Conservation (phyloP, 2,329 filamentous ascomycete species). For the Trichoderma guizhouense region DNA sequence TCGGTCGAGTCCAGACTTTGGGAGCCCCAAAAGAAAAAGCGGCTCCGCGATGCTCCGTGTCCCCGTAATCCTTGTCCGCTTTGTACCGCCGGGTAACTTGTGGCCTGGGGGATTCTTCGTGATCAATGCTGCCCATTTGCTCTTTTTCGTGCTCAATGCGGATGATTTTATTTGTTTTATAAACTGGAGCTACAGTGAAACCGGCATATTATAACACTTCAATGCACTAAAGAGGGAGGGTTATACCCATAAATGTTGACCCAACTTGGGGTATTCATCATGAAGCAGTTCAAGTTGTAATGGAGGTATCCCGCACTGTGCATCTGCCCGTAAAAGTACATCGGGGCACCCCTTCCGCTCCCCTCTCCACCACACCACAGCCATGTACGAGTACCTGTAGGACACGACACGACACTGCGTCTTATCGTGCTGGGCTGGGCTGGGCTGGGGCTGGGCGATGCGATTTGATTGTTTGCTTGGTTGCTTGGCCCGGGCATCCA, state of each 20-base stretch:
- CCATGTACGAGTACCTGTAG: not conserved
- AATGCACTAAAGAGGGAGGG: not conserved
- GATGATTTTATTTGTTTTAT: too few relatives aligned
- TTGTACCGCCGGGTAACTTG: not conserved
- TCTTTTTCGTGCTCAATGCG: not conserved
- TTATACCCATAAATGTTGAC: not conserved
- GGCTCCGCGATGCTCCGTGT: slow-evolving; percentile 14
- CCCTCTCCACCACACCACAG: not conserved
- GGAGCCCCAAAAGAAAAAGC: slow-evolving; percentile 11
- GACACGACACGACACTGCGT: not conserved
- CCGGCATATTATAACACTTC: too few relatives aligned
- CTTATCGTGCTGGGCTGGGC: not conserved
- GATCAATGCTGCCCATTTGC: too few relatives aligned
- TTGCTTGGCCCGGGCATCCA: not conserved
- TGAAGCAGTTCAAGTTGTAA: too few relatives aligned
- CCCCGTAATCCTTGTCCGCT: not conserved
- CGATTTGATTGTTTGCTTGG: not conserved
- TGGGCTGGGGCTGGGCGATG: not conserved
- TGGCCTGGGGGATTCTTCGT: not conserved
- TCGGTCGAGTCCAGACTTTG: slow-evolving; percentile 22
- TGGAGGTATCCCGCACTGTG: not conserved
- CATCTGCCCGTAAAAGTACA: not conserved
- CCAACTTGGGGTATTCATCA: too few relatives aligned
- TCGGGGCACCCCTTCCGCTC: not conserved
- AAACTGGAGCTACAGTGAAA: not conserved